Percentiles rank a stretch among this genome's conserved stretches.
Conservation (phyloP, 2,329 filamentous ascomycete genomes). For the Trichophyton verrucosum region DNA sequence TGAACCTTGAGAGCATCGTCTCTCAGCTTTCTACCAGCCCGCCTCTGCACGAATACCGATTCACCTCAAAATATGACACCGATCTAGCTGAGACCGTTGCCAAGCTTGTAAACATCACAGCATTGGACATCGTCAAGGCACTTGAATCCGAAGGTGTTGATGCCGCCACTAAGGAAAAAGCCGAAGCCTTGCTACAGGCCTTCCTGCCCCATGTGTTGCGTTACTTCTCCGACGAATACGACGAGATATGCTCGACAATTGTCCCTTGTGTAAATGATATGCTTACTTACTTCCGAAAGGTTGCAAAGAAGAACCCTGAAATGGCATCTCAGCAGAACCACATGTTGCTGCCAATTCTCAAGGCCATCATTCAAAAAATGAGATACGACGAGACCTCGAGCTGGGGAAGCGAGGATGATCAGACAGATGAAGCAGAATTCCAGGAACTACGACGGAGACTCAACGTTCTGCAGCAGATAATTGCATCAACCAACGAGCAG, state of each 20-base stretch:
- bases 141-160: slow-evolving; percentile 56
- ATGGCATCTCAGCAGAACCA: slow-evolving; percentile 63
- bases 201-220: slow-evolving; percentile 81
- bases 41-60: slow-evolving; percentile 62
- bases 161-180: slow-evolving; percentile 55
- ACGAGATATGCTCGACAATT: slow-evolving; percentile 92
- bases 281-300: slow-evolving; percentile 76
- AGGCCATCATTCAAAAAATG: slow-evolving; percentile 92
- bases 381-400: slow-evolving; percentile 88
- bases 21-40: slow-evolving; percentile 75
- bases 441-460: slow-evolving; percentile 84
- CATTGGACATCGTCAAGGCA: slow-evolving; percentile 75
- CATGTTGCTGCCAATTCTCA: slow-evolving; percentile 76
- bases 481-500: slow-evolving; percentile 75
- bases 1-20: slow-evolving; percentile 77
- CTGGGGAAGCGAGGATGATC: slow-evolving; percentile 88
- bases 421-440: slow-evolving; percentile 95
- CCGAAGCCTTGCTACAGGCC: slow-evolving; percentile 66
- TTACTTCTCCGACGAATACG: slow-evolving; percentile 95
- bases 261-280: slow-evolving; percentile 89
- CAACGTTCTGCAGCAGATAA: slow-evolving; percentile 81
- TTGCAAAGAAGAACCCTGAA: slow-evolving; percentile 49
- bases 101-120: slow-evolving; percentile 83
- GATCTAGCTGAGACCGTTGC: slow-evolving; percentile 91
- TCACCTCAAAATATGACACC: slow-evolving; percentile 80